These are phyloP conservation scores for Favolaschia claudopus DNA, from an alignment of 768 basidiomycete genomes.

Conservation along the genomic window DNA sequence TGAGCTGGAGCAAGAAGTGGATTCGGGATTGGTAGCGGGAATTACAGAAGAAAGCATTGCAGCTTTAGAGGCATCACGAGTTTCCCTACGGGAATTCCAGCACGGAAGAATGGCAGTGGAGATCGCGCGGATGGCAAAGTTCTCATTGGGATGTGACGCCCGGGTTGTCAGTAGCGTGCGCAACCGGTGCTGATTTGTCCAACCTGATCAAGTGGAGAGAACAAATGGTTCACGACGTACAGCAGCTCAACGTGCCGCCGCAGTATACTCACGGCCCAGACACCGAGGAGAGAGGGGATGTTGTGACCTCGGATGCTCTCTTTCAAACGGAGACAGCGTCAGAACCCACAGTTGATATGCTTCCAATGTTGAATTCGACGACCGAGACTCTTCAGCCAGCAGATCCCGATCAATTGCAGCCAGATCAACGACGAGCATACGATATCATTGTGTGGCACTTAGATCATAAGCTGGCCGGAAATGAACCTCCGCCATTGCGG, in stretches of 20 bases:
- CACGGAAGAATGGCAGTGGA: neutral
- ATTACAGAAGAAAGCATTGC: neutral
- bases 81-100: constrained; percentile 20
- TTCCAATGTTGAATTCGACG: neutral
- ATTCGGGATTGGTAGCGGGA: neutral
- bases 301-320: neutral
- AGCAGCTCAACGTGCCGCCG: neutral
- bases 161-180: constrained; percentile 4
- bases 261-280: neutral
- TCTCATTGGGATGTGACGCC: constrained; percentile 12
- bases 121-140: neutral
- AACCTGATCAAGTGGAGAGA: neutral
- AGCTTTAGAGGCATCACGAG: neutral
- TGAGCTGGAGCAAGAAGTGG: neutral
- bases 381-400: neutral
- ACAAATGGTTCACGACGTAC: neutral
- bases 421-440: constrained; percentile 41
- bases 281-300: neutral
- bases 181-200: neutral
- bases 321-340: neutral
- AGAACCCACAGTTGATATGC: neutral
- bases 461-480: constrained; percentile 25
- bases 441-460: constrained; percentile 41
- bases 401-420: constrained; percentile 11
- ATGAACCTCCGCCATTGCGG: constrained; percentile 32